Base-by-base conservation (phyloP, 73 alveolate species). In the Symbiodinium pilosum region DNA sequence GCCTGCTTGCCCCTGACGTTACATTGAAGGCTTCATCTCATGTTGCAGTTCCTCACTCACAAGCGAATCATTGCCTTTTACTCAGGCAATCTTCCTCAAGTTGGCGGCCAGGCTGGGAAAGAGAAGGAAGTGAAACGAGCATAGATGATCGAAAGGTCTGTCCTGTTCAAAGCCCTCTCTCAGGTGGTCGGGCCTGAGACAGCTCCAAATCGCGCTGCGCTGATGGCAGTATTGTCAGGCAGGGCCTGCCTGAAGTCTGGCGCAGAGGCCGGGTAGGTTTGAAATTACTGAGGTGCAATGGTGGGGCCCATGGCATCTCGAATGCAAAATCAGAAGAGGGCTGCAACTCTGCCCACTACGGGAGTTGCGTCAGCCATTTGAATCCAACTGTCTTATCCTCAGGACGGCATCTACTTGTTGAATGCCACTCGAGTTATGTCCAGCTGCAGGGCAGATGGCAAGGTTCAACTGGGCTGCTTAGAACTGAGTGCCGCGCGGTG, bases 391-490 rank as follows among this genome's bases (percentile, higher is more conserved):
- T 24, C 81, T 64, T 30, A 26, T 24, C 36, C n/a, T 7, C 32
- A 88, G 95, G 95, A 88, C 41, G 95, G 95, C 86, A 88, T 88
- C 86, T 54, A 88, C 44, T 30, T 88, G 68, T 28, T 88, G 86
- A 88, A 88, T 43, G 85, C 86, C 86, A 38, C 95, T 39, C 32
- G 95, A 26, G 95, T 88, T 18, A 88, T 88, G 95, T 88, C 95
- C 34, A 88, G 86, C 44, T 88, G 95, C 95, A 40, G 95, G 71
- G 95, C 73, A 24, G 95, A 88, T 41, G 95, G 95, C 26, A 56
- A 42, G 43, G 95, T 40, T 21, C 73, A 83, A 24, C 73, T 77
- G n/a, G 26, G 87, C 36, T 77, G n/a, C n/a, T n/a, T n/a, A 30
- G 77, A 30, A 24, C 1, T 24, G 20, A 56, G 20, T 24, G 20